Percentiles rank a stretch among this genome's conserved stretches.
Evolutionary conservation across 2,329 filamentous ascomycete species (phyloP).

Genomic region (Alternaria triticimaculans): DNA sequence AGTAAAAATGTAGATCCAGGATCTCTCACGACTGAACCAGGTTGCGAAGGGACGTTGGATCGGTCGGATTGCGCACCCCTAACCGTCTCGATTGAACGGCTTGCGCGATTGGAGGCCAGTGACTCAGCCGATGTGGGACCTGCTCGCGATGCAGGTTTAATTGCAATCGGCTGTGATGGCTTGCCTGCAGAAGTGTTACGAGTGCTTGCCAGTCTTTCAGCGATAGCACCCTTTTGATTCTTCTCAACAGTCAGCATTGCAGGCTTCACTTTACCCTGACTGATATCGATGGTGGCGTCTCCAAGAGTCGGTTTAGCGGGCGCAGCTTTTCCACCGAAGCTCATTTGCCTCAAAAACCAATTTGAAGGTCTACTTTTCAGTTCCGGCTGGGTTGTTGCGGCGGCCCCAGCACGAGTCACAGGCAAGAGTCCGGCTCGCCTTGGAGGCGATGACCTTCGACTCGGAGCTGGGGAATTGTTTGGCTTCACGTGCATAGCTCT

Average conservation of each 20-base stretch:
- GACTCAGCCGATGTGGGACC: conserved; percentile 31
- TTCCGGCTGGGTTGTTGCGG: conserved; percentile 18
- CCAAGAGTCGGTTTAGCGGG: conserved; percentile 39
- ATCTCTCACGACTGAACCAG: conserved; percentile 42
- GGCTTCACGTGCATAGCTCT: conserved; percentile 28
- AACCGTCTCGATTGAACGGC: conserved; percentile 44
- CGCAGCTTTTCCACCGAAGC: conserved; percentile 44
- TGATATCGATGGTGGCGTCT: conserved; percentile 43
- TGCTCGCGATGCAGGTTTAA: conserved; percentile 38
- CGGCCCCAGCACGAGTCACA: conserved; percentile 4
- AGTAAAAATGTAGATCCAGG: conserved; percentile 48
- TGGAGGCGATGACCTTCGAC: conserved; percentile 39
- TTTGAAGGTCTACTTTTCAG: conserved; percentile 32
- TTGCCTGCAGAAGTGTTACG: conserved; percentile 36
- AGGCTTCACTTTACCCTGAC: conserved; percentile 40
- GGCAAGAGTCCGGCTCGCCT: conserved; percentile 27
- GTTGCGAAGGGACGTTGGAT: conserved; percentile 33
- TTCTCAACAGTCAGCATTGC: conserved; percentile 44
- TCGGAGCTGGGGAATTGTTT: conserved; percentile 37
- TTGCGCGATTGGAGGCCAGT: conserved; percentile 33
- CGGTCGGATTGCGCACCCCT: conserved; percentile 26
- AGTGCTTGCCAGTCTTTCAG: conserved; percentile 46
- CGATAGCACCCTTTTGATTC: conserved; percentile 46
- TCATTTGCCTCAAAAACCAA: conserved; percentile 50
- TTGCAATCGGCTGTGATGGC: conserved; percentile 49